Percentiles rank a stretch among this genome's conserved stretches.
phyloP scores from a whole-genome alignment of 495 filamentous ascomycete species.

The Barbatosphaeria neglecta region DNA sequence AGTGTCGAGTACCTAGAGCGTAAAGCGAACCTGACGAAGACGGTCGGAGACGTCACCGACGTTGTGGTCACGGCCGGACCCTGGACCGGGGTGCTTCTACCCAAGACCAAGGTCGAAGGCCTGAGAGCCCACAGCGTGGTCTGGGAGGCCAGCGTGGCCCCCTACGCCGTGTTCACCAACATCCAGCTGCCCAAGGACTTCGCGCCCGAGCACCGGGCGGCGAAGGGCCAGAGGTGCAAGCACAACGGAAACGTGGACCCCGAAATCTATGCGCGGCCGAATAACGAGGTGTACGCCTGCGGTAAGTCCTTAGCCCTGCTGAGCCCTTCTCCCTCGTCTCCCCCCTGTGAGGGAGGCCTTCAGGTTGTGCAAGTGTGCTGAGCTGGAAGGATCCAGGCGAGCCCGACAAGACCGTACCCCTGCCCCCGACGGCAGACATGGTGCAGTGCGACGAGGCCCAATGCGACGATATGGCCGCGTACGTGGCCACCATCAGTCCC shows the following conservation, averaged over 20 bases:
- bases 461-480: constrained; percentile 81
- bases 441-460: constrained; percentile 65
- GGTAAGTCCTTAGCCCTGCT: constrained; percentile 16
- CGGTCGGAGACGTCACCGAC: constrained; percentile 64
- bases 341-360: no score
- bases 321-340: neutral
- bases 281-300: constrained; percentile 85
- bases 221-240: constrained; percentile 36
- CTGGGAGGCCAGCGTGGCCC: constrained; percentile 66
- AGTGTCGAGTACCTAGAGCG: constrained; percentile 69
- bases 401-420: constrained; percentile 62
- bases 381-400: constrained; percentile 43
- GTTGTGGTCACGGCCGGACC: constrained; percentile 79
- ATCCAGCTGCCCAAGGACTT: constrained; percentile 62
- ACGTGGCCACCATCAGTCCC: constrained; percentile 66
- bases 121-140: constrained; percentile 86
- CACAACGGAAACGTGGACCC: constrained; percentile 58
- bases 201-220: constrained; percentile 28
- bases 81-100: constrained; percentile 69
- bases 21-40: constrained; percentile 33
- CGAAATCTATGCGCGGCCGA: constrained; percentile 87
- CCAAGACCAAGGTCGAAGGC: constrained; percentile 65
- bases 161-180: constrained; percentile 83
- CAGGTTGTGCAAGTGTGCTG: neutral
- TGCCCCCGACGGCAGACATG: constrained; percentile 64